Conservation (phyloP, 768 basidiomycete species). For the Dentipellis sp. region DNA sequence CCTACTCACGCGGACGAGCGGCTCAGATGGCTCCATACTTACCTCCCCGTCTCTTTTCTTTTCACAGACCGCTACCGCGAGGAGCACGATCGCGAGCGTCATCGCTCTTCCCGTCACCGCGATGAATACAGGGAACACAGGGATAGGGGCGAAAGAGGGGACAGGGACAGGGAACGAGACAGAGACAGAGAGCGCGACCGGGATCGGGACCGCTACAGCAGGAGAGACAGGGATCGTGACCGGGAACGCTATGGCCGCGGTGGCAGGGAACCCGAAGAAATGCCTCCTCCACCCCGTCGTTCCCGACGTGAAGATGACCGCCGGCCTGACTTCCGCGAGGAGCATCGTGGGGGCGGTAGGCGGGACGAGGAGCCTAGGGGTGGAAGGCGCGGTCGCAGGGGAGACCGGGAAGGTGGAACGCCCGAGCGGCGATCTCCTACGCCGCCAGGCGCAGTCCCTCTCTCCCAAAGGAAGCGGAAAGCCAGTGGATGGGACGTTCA, state of each 20-base stretch:
- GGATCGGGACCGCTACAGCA: conserved; percentile 32
- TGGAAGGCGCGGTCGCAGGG: conserved; percentile 39
- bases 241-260: conserved; percentile 20
- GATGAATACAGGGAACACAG: conserved; percentile 17
- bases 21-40: conserved; percentile 9
- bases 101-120: conserved; percentile 20
- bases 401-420: conserved; percentile 48
- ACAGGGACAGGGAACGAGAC: conserved; percentile 25
- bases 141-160: conserved; percentile 18
- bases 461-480: conserved; percentile 82
- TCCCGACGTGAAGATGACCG: conserved; percentile 32
- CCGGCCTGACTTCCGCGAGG: conserved; percentile 24
- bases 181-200: conserved; percentile 32
- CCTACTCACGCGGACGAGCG: conserved; percentile 5
- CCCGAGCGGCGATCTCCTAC: conserved; percentile 85
- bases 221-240: conserved; percentile 26
- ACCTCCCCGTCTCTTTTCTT: conserved; percentile 8
- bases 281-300: conserved; percentile 12
- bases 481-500: conserved; percentile 96
- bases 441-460: conserved; percentile 70
- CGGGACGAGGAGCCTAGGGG: conserved; percentile 24
- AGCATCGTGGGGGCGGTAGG: conserved; percentile 25
- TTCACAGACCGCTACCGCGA: conserved; percentile 16
- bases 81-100: conserved; percentile 17
- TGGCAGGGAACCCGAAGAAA: conserved; percentile 16